Percentiles rank a stretch among this genome's conserved stretches.
Evolutionary conservation across 257 asterid genomes (phyloP).

Genomic region (Petrea volubilis): DNA sequence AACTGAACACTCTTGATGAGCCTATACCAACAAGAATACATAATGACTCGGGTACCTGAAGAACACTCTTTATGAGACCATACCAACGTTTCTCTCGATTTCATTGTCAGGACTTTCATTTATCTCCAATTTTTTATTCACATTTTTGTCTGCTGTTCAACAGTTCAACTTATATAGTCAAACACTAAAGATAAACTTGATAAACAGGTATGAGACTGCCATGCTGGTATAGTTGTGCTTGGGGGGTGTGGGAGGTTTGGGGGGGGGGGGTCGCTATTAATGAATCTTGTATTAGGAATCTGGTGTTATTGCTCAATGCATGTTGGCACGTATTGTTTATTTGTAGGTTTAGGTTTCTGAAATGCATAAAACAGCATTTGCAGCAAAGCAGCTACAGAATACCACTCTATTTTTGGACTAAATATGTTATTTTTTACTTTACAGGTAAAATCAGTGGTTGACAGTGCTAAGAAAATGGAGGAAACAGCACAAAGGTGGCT

Average conservation of each 20-base stretch:
- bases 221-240: background rate
- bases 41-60: background rate
- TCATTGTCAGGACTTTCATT: background rate
- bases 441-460: constrained; percentile 55
- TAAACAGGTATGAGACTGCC: background rate
- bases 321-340: background rate
- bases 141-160: too few species aligned
- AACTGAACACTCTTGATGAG: background rate
- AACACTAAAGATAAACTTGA: background rate
- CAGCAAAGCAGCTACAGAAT: constrained; percentile 5
- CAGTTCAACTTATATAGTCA: background rate
- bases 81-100: too few species aligned
- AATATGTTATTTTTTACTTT: background rate
- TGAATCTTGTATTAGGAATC: background rate
- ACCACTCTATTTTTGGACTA: background rate
- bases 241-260: too few species aligned
- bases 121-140: background rate
- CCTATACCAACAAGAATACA: background rate
- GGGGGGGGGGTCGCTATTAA: background rate
- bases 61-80: too few species aligned
- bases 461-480: constrained; percentile 50
- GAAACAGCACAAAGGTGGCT: constrained; percentile 57
- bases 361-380: background rate
- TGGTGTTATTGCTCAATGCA: background rate
- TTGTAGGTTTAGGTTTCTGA: background rate